Percentiles rank a stretch among this genome's conserved stretches.
These are phyloP conservation scores for Senna tora DNA, from an alignment of 306 rosid species.

Conservation along the genomic window DNA sequence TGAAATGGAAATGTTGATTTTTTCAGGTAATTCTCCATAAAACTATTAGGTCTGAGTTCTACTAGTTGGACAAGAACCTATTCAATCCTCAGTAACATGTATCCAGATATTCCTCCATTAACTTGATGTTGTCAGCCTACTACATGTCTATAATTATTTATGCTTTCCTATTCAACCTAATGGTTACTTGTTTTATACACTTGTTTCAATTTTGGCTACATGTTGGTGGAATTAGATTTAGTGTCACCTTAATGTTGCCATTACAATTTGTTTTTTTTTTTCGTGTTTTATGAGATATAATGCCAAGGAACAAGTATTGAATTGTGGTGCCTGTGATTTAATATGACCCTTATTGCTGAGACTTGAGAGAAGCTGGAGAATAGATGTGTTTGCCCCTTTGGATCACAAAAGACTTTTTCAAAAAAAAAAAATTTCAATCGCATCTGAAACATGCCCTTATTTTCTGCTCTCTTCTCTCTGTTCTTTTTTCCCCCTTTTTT, in stretches of 20 bases:
- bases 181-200: constrained; percentile 19
- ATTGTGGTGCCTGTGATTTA: constrained; percentile 14
- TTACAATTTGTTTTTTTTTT: neutral
- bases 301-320: constrained; percentile 6
- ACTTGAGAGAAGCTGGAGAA: constrained; percentile 21
- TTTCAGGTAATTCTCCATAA: constrained; percentile 73
- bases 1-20: constrained; percentile 59
- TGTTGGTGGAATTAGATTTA: constrained; percentile 22
- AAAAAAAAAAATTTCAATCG: neutral
- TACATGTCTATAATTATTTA: constrained; percentile 10
- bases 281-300: constrained; percentile 17
- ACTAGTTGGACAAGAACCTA: constrained; percentile 38
- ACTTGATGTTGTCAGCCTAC: constrained; percentile 18
- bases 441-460: constrained; percentile 20
- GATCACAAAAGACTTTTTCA: neutral
- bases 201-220: constrained; percentile 25
- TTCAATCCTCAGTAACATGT: constrained; percentile 20
- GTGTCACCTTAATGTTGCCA: constrained; percentile 31
- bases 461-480: neutral
- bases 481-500: neutral
- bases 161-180: constrained; percentile 16
- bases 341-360: constrained; percentile 7
- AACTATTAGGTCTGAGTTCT: constrained; percentile 47
- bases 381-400: neutral
- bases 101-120: constrained; percentile 24